Conservation (phyloP, 2,329 filamentous ascomycete species). For the Hymenoscyphus repandus region DNA sequence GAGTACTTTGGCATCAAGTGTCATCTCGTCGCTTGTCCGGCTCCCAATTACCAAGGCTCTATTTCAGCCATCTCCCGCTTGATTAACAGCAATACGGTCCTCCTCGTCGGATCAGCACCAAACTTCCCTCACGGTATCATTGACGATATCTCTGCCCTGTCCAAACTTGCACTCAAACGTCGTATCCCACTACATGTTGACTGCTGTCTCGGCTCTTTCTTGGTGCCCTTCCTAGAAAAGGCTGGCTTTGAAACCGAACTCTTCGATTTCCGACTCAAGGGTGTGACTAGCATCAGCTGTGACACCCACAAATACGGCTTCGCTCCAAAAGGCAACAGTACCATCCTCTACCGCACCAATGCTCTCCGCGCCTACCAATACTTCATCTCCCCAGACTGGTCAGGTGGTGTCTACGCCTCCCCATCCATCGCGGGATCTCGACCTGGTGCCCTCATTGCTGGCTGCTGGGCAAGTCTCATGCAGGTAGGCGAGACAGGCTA, state of each 20-base stretch:
- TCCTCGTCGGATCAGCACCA: slow-evolving; percentile 90
- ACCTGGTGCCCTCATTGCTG: slow-evolving; percentile 89
- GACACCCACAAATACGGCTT: slow-evolving; percentile 99
- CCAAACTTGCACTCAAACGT: slow-evolving; percentile 72
- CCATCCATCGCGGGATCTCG: slow-evolving; percentile 88
- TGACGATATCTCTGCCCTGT: slow-evolving; percentile 84
- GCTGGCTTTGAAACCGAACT: slow-evolving; percentile 86
- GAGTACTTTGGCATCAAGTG: slow-evolving; percentile 97
- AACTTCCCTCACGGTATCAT: slow-evolving; percentile 99
- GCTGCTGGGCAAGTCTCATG: slow-evolving; percentile 93
- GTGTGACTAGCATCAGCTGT: slow-evolving; percentile 91
- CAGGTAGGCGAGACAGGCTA: slow-evolving; percentile 83
- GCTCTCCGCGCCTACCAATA: slow-evolving; percentile 85
- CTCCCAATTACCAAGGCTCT: slow-evolving; percentile 79
- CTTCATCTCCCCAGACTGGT: slow-evolving; percentile 93
- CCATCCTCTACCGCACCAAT: slow-evolving; percentile 80
- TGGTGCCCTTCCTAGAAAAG: slow-evolving; percentile 84
- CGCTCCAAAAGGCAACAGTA: slow-evolving; percentile 94
- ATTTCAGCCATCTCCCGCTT: slow-evolving; percentile 72
- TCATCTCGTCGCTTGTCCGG: slow-evolving; percentile 81
- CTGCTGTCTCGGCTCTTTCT: slow-evolving; percentile 94
- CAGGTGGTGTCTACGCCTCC: slow-evolving; percentile 91
- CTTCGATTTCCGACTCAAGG: slow-evolving; percentile 91
- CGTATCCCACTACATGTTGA: slow-evolving; percentile 90
- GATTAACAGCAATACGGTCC: slow-evolving; percentile 88